Evolutionary conservation across 2,329 filamentous ascomycete genomes (phyloP).

Genomic region (Alternaria panax): DNA sequence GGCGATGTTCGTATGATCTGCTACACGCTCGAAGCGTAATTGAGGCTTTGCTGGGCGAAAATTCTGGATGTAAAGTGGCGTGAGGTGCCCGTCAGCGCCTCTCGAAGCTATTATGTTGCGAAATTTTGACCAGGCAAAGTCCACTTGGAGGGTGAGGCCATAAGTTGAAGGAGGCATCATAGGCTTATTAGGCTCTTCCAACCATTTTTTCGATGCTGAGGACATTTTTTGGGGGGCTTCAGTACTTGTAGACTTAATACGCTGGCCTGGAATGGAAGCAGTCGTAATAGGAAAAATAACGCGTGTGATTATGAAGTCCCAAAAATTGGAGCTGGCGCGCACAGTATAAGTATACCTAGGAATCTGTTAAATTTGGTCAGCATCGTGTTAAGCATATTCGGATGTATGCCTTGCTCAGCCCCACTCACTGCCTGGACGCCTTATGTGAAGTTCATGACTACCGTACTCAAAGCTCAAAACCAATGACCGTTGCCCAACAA

Average conservation of each 20-base stretch:
- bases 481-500: too few relatives aligned
- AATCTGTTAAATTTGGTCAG: too few relatives aligned
- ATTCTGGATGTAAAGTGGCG: conserved; percentile 28
- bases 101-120: conserved; percentile 24
- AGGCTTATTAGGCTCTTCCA: not conserved
- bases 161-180: not conserved
- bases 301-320: not conserved
- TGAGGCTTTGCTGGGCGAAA: conserved; percentile 30
- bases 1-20: conserved; percentile 11
- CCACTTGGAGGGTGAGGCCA: conserved; percentile 24
- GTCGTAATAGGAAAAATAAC: not conserved
- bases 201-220: not conserved
- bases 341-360: not conserved
- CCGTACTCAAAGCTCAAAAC: too few relatives aligned
- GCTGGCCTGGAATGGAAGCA: not conserved
- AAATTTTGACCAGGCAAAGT: conserved; percentile 32
- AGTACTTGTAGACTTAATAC: not conserved
- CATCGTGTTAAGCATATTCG: not conserved
- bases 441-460: not conserved
- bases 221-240: not conserved
- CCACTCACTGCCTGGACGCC: not conserved
- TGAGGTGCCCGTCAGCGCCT: conserved; percentile 11
- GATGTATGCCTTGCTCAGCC: conserved; percentile 2
- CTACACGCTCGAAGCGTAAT: conserved; percentile 19
- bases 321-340: not conserved